A percentile compares a stretch with the other conserved stretches of the same genome.
phyloP scores from a whole-genome alignment of 75 land plant genomes.

The Sequoiadendron giganteum region DNA sequence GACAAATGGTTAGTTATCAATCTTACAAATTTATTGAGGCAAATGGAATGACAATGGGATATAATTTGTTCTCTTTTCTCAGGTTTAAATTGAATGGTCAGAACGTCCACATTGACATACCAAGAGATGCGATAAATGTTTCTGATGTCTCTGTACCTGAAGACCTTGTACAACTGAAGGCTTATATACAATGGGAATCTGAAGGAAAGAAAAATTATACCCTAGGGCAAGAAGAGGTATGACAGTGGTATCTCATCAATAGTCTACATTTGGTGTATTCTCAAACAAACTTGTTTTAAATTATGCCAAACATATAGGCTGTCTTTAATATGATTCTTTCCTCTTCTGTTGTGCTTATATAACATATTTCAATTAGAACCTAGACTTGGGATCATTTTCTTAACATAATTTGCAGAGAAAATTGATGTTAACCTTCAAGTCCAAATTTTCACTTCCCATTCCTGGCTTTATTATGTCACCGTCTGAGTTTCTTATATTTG shows the following conservation, averaged over 20 bases:
- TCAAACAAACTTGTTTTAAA: not conserved
- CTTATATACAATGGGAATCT: constrained; percentile 53
- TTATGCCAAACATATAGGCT: not conserved
- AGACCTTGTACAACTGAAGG: constrained; percentile 40
- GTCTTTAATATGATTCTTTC: not conserved
- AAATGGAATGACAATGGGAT: not conserved
- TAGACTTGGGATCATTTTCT: not conserved
- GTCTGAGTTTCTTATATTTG: not conserved
- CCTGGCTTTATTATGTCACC: not conserved
- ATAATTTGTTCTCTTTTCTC: not conserved
- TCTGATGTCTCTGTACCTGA: constrained; percentile 34
- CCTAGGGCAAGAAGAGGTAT: constrained; percentile 48
- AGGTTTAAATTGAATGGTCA: constrained; percentile 56
- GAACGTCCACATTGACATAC: constrained; percentile 46
- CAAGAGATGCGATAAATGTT: constrained; percentile 16
- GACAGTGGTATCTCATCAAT: not conserved
- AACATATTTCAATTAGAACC: constrained; percentile 20
- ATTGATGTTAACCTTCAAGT: not conserved
- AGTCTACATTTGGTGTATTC: not conserved
- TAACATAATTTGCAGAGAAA: not conserved
- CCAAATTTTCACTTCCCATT: not conserved
- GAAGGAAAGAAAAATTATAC: constrained; percentile 44
- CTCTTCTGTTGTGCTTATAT: not conserved
- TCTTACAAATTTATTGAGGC: not conserved
- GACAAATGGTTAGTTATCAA: constrained; percentile 18